Percentiles rank a stretch among this genome's conserved stretches.
Conservation (phyloP, 2,329 filamentous ascomycete genomes). For the Fusarium fracticaudum region DNA sequence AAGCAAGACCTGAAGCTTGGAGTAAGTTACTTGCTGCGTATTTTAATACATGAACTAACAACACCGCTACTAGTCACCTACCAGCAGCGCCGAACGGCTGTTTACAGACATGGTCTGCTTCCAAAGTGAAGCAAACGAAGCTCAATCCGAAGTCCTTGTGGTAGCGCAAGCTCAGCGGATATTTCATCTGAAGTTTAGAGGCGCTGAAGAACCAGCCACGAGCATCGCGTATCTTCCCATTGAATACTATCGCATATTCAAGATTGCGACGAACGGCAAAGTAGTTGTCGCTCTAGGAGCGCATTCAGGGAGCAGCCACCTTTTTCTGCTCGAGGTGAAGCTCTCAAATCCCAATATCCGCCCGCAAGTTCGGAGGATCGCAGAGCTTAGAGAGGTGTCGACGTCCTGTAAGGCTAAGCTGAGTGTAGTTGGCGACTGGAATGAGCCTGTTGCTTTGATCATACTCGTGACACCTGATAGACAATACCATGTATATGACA, state of each 20-base stretch:
- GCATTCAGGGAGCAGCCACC: neutral
- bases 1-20: neutral
- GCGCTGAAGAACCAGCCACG: neutral
- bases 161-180: neutral
- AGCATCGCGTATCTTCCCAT: neutral
- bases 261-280: neutral
- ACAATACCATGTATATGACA: neutral
- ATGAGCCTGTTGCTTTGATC: neutral
- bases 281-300: neutral
- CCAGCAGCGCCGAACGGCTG: neutral
- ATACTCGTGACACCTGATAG: neutral
- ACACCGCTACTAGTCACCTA: neutral
- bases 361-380: neutral
- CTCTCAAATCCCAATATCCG: accelerated
- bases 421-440: neutral
- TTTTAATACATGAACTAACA: neutral
- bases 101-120: neutral
- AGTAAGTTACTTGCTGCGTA: neutral
- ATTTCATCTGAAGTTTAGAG: neutral
- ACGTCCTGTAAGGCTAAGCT: neutral
- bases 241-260: neutral
- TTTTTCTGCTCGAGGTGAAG: neutral
- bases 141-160: neutral
- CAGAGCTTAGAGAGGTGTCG: neutral
- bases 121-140: neutral